Percentiles rank a stretch among this genome's conserved stretches.
Evolutionary conservation across 768 basidiomycete species (phyloP).

Genomic region (Hirschioporus abietinus): DNA sequence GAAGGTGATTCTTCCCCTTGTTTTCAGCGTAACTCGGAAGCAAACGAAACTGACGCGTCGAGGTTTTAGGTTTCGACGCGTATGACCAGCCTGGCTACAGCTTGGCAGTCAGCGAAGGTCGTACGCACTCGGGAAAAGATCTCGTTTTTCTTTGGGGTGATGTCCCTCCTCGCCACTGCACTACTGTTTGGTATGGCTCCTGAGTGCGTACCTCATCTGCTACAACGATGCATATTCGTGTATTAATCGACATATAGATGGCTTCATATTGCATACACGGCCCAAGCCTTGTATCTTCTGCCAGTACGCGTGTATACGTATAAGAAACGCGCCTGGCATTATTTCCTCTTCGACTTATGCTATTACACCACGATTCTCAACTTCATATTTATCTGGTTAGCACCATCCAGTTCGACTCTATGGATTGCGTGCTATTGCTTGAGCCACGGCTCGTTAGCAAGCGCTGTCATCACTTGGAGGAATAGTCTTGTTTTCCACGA

Average conservation of each 20-base stretch:
- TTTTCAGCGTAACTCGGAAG: neutral
- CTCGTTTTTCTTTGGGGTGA: slow-evolving; percentile 92
- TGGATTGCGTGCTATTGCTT: slow-evolving; percentile 93
- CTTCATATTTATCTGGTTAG: slow-evolving; percentile 86
- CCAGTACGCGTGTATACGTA: slow-evolving; percentile 81
- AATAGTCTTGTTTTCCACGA: slow-evolving; percentile 99
- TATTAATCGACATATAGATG: slow-evolving; percentile 44
- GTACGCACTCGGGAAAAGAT: slow-evolving; percentile 78
- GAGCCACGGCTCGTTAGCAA: slow-evolving; percentile 85
- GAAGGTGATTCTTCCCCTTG: slow-evolving; percentile 46
- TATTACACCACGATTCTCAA: slow-evolving; percentile 92
- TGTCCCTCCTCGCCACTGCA: slow-evolving; percentile 79
- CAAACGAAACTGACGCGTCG: slow-evolving; percentile 11
- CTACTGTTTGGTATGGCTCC: slow-evolving; percentile 86
- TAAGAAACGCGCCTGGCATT: slow-evolving; percentile 92
- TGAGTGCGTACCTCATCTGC: slow-evolving; percentile 46
- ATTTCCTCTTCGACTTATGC: slow-evolving; percentile 90
- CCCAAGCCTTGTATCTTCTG: slow-evolving; percentile 71
- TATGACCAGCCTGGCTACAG: slow-evolving; percentile 66
- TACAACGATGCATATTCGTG: neutral
- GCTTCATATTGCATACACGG: slow-evolving; percentile 84
- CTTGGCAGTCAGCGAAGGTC: slow-evolving; percentile 93
- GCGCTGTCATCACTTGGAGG: slow-evolving; percentile 96
- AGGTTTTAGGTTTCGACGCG: slow-evolving; percentile 67
- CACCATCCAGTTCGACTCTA: slow-evolving; percentile 70